phyloP scores from a whole-genome alignment of 2,329 filamentous ascomycete genomes.

The Diplocarpon rosae region DNA sequence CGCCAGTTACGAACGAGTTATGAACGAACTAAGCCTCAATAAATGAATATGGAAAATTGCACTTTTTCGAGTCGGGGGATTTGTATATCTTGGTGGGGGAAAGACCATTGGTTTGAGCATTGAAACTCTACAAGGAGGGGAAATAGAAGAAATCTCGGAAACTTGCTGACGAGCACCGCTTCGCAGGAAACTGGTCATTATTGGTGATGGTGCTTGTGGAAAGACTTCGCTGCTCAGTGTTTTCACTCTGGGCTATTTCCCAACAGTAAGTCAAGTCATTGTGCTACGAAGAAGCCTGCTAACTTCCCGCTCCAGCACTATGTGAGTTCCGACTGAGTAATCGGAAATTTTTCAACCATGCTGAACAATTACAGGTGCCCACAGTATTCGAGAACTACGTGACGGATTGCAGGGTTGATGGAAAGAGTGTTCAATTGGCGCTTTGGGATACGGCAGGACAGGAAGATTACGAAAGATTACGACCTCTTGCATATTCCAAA shows the following conservation, averaged over 20 bases:
- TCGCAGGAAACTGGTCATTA: slow-evolving; percentile 85
- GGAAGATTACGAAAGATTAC: slow-evolving; percentile 94
- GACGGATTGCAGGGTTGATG: slow-evolving; percentile 95
- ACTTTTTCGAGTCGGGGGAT: neutral
- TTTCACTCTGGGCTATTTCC: slow-evolving; percentile 96
- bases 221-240: slow-evolving; percentile 97
- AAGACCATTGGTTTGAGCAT: neutral
- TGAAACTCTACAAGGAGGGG: neutral
- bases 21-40: no score
- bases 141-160: neutral
- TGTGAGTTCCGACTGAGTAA: slow-evolving; percentile 15
- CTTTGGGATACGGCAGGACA: slow-evolving; percentile 99
- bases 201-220: slow-evolving; percentile 93
- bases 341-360: neutral
- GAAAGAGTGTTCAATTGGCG: slow-evolving; percentile 95
- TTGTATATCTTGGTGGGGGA: neutral
- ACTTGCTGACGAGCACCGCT: neutral
- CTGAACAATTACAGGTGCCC: slow-evolving; percentile 60
- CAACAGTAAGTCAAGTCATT: slow-evolving; percentile 56
- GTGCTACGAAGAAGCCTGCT: slow-evolving; percentile 6
- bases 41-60: no score
- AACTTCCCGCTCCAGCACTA: slow-evolving; percentile 37
- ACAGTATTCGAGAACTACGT: slow-evolving; percentile 99
- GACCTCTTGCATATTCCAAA: slow-evolving; percentile 91
- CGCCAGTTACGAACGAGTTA: neutral